Percentiles rank a stretch among this genome's conserved stretches.
Conservation (phyloP, 2,329 filamentous ascomycete species). For the Nothopassalora personata region DNA sequence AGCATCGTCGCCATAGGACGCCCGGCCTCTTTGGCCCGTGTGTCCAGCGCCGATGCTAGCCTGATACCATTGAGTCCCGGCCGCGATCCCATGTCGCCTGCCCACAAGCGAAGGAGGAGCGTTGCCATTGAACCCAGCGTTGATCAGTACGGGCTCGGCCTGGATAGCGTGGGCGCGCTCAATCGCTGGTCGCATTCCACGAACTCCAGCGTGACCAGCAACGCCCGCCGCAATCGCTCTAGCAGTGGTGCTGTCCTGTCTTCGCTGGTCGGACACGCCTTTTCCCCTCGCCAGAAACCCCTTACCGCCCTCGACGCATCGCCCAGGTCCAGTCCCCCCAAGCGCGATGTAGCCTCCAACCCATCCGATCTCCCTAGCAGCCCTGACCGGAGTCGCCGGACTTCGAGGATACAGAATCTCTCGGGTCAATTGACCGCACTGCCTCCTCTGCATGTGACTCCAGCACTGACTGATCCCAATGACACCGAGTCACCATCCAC, state of each 20-base stretch:
- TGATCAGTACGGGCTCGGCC: constrained; percentile 7
- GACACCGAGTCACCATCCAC: constrained; percentile 31
- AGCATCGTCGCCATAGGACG: constrained; percentile 39
- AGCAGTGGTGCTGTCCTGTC: constrained; percentile 34
- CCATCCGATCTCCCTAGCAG: constrained; percentile 15
- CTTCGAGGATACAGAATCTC: constrained; percentile 16
- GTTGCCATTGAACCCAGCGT: constrained; percentile 34
- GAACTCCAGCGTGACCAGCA: constrained; percentile 41
- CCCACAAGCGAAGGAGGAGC: constrained; percentile 37
- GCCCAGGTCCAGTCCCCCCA: constrained; percentile 36
- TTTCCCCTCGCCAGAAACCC: constrained; percentile 29
- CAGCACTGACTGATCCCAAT: constrained; percentile 23
- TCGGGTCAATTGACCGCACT: constrained; percentile 25
- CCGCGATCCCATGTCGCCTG: constrained; percentile 19
- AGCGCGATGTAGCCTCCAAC: constrained; percentile 20
- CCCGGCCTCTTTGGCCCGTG: constrained; percentile 32
- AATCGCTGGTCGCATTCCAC: constrained; percentile 58
- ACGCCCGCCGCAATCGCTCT: constrained; percentile 35
- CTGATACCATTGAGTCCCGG: constrained; percentile 22
- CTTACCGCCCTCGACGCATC: constrained; percentile 32
- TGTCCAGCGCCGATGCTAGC: constrained; percentile 21
- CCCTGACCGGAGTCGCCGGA: constrained; percentile 25
- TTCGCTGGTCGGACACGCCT: constrained; percentile 32
- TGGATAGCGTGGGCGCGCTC: constrained; percentile 45
- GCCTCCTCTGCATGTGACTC: constrained; percentile 31